Evolutionary conservation across 2,329 filamentous ascomycete genomes (phyloP), one percentile per base, ranked within the genome.

Genomic region (Diplodia sapinea): DNA sequence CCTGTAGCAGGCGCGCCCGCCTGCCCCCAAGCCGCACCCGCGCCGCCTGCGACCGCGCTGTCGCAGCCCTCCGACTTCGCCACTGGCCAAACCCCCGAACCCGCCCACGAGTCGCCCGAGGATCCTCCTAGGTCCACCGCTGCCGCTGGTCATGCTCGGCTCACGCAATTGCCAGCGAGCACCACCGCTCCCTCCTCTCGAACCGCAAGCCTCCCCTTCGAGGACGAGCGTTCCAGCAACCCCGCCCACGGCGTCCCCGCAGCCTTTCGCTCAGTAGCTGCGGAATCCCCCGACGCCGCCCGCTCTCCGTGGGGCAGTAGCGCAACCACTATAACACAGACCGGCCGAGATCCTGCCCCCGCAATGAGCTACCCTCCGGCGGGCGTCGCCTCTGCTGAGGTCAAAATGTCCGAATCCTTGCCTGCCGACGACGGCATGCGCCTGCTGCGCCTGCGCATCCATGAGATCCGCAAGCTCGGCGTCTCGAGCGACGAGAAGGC

Each of bases 341-440:
- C 56, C 31, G 55, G 49, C 55, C 65, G 65, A 67, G 56, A 62
- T 7, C 23, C 65, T 47, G 31, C 38, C 65, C 56, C 56, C 36
- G 65, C 55, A 29, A 31, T 61, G 23, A 50, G 55, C 33, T 62
- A 62, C 49, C 47, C 65, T 38, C 29, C 31, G 43, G n/a, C 54
- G 15, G 49, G 49, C n/a, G n/a, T 29, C 47, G 51, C 17, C 55
- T 47, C 47, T 29, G n/a, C 47, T 15, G 40, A 56, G 4, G 49
- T 62, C 55, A 67, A 50, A 29, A 73, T 73, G 31, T 71, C 73
- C 40, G 66, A 70, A 11, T 76, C 74, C 65, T 74, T 85, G 70
- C 83, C 83, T 7, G 82, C 80, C 67, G 81, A 84, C 71, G 83
- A 85, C 73, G 82, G 83, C 70, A 84, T 85, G 82, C 77, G 77